Evolutionary conservation across 148 eudicot genomes (phyloP), one percentile per base, ranked within the genome.

Genomic region (Polygonum maritimum): DNA sequence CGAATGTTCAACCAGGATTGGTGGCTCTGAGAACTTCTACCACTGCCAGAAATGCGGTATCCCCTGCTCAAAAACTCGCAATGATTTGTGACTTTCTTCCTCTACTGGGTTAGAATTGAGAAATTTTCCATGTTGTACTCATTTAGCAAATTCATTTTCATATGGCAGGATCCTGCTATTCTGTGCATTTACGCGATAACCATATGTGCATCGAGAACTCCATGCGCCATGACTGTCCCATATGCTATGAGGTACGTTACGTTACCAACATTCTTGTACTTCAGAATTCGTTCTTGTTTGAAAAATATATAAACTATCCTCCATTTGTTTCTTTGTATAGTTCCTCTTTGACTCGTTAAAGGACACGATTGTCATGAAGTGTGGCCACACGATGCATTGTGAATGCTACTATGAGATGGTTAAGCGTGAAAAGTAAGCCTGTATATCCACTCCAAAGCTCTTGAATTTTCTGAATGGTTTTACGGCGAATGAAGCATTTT

Each of bases 1-100:
- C 33, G 10, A 11, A 11, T 18, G 26, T 54, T 75, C 33, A 54
- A 45, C 39, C 86, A 96, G 99, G 88, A 93, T 88, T 85, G 99
- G 98, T 6, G 98, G 98, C 45, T 91, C 88, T 75, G 93, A 96
- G 81, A 91, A 92, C 39, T 96, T 77, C 80, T 96, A 92, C 80
- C 99, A 96, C 81, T 96, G 99, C 97, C 81, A 87, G 78, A 96
- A 89, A 80, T 96, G 99, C 52, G 97, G 99, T 96, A 92, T 79
- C 91, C 73, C 70, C 54, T 48, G 15, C 65, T 47, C 49, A 40
- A 39, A 33, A 41, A 71, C 74, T 40, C n/a, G 26, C 4, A 18
- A 60, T 26, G 39, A 31, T 63, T 63, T 31, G 39, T 31, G 33
- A 31, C 39, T 11, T 11, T 62, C 39, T 62, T 62, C 38, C 69